A percentile compares a stretch with the other conserved stretches of the same genome.
Conservation (phyloP, 2,329 filamentous ascomycete species). For the Stagonosporopsis cucurbitacearum region DNA sequence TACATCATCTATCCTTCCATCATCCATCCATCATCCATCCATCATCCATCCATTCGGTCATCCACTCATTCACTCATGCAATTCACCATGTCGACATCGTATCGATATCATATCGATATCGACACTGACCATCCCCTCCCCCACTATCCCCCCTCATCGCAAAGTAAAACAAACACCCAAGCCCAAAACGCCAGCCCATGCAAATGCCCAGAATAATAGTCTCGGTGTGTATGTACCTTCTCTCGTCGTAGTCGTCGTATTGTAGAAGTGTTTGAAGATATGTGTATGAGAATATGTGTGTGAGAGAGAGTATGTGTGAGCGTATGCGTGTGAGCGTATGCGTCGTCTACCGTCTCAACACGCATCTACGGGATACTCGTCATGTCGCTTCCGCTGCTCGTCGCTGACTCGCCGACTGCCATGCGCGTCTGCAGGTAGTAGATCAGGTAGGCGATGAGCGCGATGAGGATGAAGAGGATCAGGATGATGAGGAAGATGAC, state of each 20-base stretch:
- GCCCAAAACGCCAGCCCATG: conserved; percentile 7
- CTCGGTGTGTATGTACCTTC: neutral
- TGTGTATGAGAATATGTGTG: no score
- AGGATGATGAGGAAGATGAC: conserved; percentile 61
- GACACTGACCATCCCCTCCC: no score
- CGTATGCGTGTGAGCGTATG: no score
- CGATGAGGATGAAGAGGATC: conserved; percentile 59
- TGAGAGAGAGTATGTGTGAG: no score
- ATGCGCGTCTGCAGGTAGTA: conserved; percentile 57
- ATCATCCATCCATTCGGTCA: no score
- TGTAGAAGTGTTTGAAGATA: no score
- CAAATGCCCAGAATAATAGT: neutral
- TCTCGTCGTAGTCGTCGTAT: neutral
- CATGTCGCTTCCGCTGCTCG: conserved; percentile 39
- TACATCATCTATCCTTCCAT: neutral
- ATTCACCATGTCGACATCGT: no score
- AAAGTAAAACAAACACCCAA: neutral
- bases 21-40: neutral
- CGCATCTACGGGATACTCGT: conserved; percentile 19
- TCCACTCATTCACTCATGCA: no score
- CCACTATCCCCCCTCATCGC: no score
- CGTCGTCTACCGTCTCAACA: no score
- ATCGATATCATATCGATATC: no score
- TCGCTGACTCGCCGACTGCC: conserved; percentile 44
- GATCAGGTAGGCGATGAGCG: conserved; percentile 57